Conservation (phyloP, 441 rosid genomes). For the Pelargonium cotyledonis region DNA sequence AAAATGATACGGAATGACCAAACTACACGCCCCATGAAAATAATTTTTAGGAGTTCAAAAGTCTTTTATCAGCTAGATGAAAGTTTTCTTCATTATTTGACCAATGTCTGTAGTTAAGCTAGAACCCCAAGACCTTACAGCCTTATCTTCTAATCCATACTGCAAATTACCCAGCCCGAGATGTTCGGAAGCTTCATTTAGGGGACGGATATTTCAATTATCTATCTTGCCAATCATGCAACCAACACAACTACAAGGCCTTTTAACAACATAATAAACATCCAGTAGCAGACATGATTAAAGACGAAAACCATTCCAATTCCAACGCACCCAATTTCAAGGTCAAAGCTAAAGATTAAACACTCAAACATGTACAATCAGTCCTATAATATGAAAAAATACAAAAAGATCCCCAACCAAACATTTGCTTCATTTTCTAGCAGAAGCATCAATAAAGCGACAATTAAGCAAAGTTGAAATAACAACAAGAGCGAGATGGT, state of each 20-base stretch:
- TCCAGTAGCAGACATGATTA: too few relatives aligned
- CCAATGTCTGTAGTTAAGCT: neutral
- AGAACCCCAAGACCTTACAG: neutral
- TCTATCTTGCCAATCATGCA: neutral
- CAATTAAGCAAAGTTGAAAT: neutral
- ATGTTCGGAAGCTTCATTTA: neutral
- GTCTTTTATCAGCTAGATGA: neutral
- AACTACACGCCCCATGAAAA: neutral
- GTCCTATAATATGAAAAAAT: neutral
- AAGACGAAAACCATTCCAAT: too few relatives aligned
- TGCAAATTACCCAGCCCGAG: neutral
- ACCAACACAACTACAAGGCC: too few relatives aligned
- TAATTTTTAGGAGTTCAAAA: neutral
- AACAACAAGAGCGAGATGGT: neutral
- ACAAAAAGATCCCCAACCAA: neutral
- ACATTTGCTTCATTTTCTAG: neutral
- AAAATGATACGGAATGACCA: neutral
- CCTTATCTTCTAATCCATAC: neutral
- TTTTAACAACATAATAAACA: too few relatives aligned
- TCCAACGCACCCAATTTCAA: too few relatives aligned
- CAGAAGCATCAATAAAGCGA: neutral
- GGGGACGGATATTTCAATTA: neutral
- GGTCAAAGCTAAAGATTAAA: too few relatives aligned
- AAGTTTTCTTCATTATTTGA: neutral
- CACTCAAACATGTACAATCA: neutral